phyloP scores from a whole-genome alignment of 768 basidiomycete species.

The Boletus edulis region DNA sequence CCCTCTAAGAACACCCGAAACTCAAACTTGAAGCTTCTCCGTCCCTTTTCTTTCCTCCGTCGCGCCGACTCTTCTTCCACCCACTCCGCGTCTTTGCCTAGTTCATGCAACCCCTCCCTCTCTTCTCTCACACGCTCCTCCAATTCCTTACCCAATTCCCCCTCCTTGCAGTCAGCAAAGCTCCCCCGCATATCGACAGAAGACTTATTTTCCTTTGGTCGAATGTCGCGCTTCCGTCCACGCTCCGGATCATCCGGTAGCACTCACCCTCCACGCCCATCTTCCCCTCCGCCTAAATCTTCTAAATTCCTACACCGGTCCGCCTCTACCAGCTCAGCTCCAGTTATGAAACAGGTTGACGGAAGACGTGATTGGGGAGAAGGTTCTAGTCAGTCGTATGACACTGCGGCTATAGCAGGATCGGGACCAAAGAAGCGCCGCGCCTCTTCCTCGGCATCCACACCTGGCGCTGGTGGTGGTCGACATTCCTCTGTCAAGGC shows the following conservation, averaged over 20 bases:
- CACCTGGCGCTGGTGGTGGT: constrained; percentile 30
- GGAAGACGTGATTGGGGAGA: constrained; percentile 6
- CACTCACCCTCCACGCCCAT: background rate
- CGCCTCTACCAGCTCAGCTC: constrained; percentile 18
- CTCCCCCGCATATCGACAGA: constrained; percentile 26
- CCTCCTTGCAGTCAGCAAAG: constrained; percentile 5
- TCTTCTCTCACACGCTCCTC: constrained; percentile 13
- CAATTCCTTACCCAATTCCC: constrained; percentile 15
- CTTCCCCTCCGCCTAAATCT: constrained; percentile 16
- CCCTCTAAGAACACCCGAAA: background rate
- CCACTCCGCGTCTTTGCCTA: constrained; percentile 12
- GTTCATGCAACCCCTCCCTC: constrained; percentile 9
- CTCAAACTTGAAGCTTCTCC: constrained; percentile 19
- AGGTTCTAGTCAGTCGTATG: background rate
- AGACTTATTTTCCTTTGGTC: constrained; percentile 29
- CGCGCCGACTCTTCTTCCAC: constrained; percentile 12
- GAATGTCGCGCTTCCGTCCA: constrained; percentile 30
- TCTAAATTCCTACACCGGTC: constrained; percentile 18
- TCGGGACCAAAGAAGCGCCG: constrained; percentile 18
- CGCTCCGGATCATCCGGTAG: constrained; percentile 17
- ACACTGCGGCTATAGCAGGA: background rate
- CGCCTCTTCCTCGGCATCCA: constrained; percentile 19
- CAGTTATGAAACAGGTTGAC: background rate
- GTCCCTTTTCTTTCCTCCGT: constrained; percentile 21
- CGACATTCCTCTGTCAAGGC: constrained; percentile 20